Percentiles rank a stretch among this genome's conserved stretches.
phyloP scores from a whole-genome alignment of 345 rosid genomes.

The Xanthoceras sorbifolium region DNA sequence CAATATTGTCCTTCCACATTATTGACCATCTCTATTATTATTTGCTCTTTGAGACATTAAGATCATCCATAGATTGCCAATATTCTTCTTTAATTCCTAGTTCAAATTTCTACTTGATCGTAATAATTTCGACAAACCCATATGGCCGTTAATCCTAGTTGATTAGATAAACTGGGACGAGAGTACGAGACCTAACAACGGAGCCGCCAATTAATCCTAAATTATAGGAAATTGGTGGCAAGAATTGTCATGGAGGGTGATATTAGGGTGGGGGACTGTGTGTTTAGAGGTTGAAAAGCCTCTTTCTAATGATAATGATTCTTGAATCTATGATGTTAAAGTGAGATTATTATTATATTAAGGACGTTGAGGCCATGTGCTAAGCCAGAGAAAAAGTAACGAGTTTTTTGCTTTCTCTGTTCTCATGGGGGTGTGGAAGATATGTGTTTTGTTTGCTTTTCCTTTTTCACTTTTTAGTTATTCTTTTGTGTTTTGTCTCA shows the following conservation, averaged over 20 bases:
- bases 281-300: conserved; percentile 2
- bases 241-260: too few species aligned
- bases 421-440: conserved; percentile 27
- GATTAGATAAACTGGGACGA: neutral
- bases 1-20: neutral
- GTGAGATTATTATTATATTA: conserved; percentile 15
- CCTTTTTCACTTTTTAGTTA: conserved; percentile 23
- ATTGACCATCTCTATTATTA: neutral
- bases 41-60: neutral
- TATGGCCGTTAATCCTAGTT: too few species aligned
- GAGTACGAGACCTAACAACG: neutral
- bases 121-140: too few species aligned
- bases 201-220: neutral
- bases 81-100: neutral
- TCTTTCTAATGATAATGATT: neutral
- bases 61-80: conserved; percentile 2
- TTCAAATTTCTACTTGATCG: neutral
- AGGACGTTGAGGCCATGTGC: conserved; percentile 61
- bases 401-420: conserved; percentile 27
- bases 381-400: conserved; percentile 35
- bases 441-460: conserved; percentile 28
- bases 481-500: conserved; percentile 24
- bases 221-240: neutral
- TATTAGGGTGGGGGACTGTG: neutral
- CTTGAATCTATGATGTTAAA: conserved; percentile 10